These are phyloP conservation scores for Hanseniaspora gamundiae DNA, from an alignment of 1,139 yeast species.

Conservation along the genomic window DNA sequence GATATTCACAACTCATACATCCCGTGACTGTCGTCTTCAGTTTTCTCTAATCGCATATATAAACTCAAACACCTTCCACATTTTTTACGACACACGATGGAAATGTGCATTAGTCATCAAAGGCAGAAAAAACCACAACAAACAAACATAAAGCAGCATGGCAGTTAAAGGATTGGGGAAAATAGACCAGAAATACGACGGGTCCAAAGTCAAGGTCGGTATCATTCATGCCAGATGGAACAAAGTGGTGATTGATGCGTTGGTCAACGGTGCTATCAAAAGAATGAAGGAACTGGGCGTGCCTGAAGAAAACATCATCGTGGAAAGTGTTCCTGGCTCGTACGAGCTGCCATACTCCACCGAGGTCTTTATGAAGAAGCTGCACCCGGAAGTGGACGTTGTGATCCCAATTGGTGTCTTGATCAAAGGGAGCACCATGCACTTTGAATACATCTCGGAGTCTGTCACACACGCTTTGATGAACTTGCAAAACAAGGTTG, in stretches of 20 bases:
- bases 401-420: constrained; percentile 88
- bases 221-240: constrained; percentile 97
- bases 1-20: no score
- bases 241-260: constrained; percentile 55
- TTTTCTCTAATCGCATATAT: no score
- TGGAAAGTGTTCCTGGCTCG: constrained; percentile 88
- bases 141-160: constrained; percentile 29
- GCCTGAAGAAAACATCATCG: constrained; percentile 55
- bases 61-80: no score
- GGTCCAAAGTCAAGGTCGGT: constrained; percentile 56
- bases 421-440: constrained; percentile 96
- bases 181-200: constrained; percentile 60
- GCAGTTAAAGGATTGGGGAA: constrained; percentile 74
- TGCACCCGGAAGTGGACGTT: constrained; percentile 42
- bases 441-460: constrained; percentile 93
- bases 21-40: no score
- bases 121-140: not conserved
- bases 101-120: no score
- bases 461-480: constrained; percentile 77
- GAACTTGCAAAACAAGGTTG: constrained; percentile 60
- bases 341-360: constrained; percentile 86
- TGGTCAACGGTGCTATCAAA: constrained; percentile 65
- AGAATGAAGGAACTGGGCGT: constrained; percentile 59
- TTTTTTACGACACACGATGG: no score
- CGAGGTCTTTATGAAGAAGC: constrained; percentile 33